phyloP scores from a whole-genome alignment of 768 basidiomycete genomes.

The Clathrus columnatus region DNA sequence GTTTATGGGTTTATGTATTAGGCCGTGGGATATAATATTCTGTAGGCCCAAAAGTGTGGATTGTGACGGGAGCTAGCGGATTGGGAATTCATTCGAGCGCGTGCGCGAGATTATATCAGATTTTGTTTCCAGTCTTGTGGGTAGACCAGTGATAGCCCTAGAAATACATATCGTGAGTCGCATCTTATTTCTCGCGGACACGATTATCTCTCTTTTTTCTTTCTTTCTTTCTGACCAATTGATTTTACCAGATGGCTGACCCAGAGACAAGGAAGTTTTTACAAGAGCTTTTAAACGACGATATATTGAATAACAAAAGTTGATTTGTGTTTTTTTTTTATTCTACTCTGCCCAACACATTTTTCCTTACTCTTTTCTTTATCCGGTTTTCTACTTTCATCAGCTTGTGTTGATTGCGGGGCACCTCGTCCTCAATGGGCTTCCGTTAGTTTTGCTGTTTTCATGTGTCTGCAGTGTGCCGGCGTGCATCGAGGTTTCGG shows the following conservation, averaged over 20 bases:
- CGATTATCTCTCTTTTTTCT: too few species aligned
- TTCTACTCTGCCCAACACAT: background rate
- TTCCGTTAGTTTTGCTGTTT: slow-evolving; percentile 77
- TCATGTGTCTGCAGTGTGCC: slow-evolving; percentile 86
- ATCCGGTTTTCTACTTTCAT: background rate
- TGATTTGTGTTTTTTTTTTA: slow-evolving; percentile 10
- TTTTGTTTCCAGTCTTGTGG: background rate
- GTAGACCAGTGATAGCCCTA: background rate
- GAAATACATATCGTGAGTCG: background rate
- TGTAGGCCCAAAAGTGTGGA: background rate
- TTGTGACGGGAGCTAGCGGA: background rate
- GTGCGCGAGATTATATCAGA: background rate
- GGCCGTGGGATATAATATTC: background rate
- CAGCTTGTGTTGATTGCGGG: slow-evolving; percentile 67
- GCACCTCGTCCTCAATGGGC: slow-evolving; percentile 97
- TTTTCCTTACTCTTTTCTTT: background rate
- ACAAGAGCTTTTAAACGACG: slow-evolving; percentile 62
- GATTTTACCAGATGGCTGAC: slow-evolving; percentile 43
- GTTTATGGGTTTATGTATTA: slow-evolving; percentile 11
- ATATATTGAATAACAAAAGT: slow-evolving; percentile 64
- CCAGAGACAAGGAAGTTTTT: slow-evolving; percentile 59
- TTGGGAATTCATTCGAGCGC: background rate
- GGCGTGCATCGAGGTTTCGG: slow-evolving; percentile 85
- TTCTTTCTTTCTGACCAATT: slow-evolving; percentile 7
- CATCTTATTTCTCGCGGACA: too few species aligned